Evolutionary conservation across 2,329 filamentous ascomycete genomes (phyloP), one percentile per base, ranked within the genome.

Genomic region (Lasiodiplodia hormozganensis): DNA sequence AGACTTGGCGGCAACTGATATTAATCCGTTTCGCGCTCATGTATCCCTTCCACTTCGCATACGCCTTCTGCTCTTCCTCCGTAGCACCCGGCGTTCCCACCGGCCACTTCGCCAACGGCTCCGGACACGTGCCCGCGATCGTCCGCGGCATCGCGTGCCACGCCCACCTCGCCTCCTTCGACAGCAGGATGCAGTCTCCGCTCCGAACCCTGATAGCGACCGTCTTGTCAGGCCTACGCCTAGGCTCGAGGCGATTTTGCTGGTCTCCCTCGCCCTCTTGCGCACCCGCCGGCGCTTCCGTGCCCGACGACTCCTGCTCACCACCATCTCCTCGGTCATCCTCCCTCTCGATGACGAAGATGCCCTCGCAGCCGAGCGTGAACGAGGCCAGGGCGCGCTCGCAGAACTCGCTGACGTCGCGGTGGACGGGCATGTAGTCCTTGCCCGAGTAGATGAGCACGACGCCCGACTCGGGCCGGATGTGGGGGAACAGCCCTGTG

Each of bases 111-210:
- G 84, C 81, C 65, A 98, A 79, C 78, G 89, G 91, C 0, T 82
- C 82, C 0, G 95, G 95, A 79, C 94, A 98, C 0, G 93, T 97
- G 1, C 83, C 87, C 58, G 88, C 86, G 40, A 97, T 76, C 11
- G 98, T 90, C 77, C 94, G 96, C 6, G 95, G 94, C 18, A 98
- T 94, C 12, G 92, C 94, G 81, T 98, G 95, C 95, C 95, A 98
- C 2, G 95, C 94, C 80, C 93, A 97, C 54, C 95, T 85, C 3
- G 92, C 90, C 69, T 89, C 85, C 21, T 90, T 87, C 56, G 88
- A 90, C 95, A 99, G 97, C 75, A 96, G 93, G 0, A 98, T 88
- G 0, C 89, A 93, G 81, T 97, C 94, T 0, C 96, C 95, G 0
- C 93, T 97, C 25, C 90, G 86, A 40, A 98, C 83, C 25, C 91